Conservation (phyloP, 1,284 basidiomycete genomes). For the Tilletia caries region DNA sequence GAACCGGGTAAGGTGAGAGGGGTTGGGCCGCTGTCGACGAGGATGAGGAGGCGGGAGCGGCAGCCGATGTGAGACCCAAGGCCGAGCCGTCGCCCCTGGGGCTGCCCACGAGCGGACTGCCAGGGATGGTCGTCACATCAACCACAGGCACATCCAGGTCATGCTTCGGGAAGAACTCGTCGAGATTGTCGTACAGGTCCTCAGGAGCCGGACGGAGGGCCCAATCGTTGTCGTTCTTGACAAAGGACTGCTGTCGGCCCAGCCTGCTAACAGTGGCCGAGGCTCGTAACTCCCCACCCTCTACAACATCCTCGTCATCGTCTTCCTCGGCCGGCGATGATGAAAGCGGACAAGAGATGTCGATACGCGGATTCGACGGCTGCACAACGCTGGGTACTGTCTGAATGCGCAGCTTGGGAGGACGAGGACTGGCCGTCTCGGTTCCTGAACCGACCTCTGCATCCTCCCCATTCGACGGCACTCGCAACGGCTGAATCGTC, state of each 20-base stretch:
- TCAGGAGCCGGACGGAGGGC: constrained; percentile 82
- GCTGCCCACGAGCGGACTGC: constrained; percentile 60
- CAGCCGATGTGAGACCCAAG: neutral
- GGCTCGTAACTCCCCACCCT: neutral
- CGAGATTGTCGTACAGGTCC: constrained; percentile 85
- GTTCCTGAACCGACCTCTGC: neutral
- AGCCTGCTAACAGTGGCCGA: neutral
- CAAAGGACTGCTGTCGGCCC: neutral
- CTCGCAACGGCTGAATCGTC: neutral
- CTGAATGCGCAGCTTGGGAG: constrained; percentile 11
- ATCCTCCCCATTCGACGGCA: neutral
- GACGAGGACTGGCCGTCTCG: constrained; percentile 1
- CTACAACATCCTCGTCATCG: constrained; percentile 2
- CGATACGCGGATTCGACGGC: neutral
- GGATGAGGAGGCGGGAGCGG: neutral
- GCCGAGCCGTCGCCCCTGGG: constrained; percentile 54
- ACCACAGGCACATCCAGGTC: constrained; percentile 94
- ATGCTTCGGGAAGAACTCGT: constrained; percentile 92
- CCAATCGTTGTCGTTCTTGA: constrained; percentile 44
- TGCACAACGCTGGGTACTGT: neutral
- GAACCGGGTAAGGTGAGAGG: constrained; percentile 13
- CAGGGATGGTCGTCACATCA: constrained; percentile 69
- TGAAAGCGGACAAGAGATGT: neutral
- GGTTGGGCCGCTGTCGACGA: neutral
- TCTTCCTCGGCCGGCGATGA: neutral